Evolutionary conservation across 2,329 filamentous ascomycete genomes (phyloP), one percentile per base, ranked within the genome.

Genomic region (Neodidymelliopsis sp.): DNA sequence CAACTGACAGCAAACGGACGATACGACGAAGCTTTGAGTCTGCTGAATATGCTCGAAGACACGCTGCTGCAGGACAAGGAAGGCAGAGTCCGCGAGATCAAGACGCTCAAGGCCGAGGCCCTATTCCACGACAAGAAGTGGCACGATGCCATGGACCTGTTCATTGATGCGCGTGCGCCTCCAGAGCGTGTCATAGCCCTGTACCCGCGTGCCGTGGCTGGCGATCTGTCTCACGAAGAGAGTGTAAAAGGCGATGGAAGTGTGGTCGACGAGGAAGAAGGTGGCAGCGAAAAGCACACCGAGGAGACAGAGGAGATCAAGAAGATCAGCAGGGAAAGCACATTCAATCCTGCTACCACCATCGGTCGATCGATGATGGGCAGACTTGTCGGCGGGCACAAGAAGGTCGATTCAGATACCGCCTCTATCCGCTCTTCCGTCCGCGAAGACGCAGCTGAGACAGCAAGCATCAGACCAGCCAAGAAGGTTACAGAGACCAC

Each of bases 1-100:
- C 85, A 94, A 57, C 80, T 99, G 19, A 85, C 96, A 1, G 82
- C 86, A 15, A 84, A 82, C 51, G 84, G 82, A 8, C 83, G 84
- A 52, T 90, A 92, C 44, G 93, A 99, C 62, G 95, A 99, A 74
- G 93, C 93, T 0, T 88, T 97, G 54, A 97, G 91, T 65, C 77
- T 99, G 7, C 78, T 97, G 6, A 81, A 83, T 37, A 91, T 97
- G 85, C 82, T 99, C 0, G 94, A 99, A 74, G 93, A 96, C 72
- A 95, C 93, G 0, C 77, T 99, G 16, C 79, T 99, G 16, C 84
- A 85, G 35, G 85, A 96, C 72, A 99, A 99, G 73, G 80, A 81
- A 7, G 86, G 88, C 38, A 87, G 89, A 8, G 80, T 96, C 51
- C 84, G 92, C 20, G 88, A 95, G 62, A 86, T 95, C 62, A 95